phyloP scores from a whole-genome alignment of 177 flowering plant genomes.

The Vitis hybrid region DNA sequence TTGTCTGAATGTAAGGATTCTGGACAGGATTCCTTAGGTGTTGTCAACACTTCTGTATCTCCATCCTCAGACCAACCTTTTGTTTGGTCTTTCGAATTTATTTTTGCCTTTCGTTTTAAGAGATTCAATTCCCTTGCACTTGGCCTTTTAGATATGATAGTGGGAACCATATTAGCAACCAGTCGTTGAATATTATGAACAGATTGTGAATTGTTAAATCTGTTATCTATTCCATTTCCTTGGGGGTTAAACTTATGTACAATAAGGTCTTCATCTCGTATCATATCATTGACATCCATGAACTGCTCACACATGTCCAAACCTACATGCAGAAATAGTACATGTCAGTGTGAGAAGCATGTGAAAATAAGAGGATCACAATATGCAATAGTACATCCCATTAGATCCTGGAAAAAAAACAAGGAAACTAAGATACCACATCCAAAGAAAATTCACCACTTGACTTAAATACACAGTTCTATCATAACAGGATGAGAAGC shows the following conservation, averaged over 20 bases:
- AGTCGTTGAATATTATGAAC: conserved; percentile 52
- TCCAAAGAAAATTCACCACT: neutral
- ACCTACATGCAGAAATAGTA: conserved; percentile 45
- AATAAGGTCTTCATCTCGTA: conserved; percentile 91
- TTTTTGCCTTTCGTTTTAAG: conserved; percentile 90
- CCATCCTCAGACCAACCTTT: conserved; percentile 80
- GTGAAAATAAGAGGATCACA: neutral
- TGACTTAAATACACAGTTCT: neutral
- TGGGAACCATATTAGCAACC: conserved; percentile 78
- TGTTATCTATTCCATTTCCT: conserved; percentile 52
- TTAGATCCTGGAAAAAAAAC: neutral
- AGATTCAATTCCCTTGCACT: conserved; percentile 94
- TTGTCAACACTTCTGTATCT: conserved; percentile 41
- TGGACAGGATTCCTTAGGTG: conserved; percentile 43
- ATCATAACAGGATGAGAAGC: neutral
- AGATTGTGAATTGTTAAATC: conserved; percentile 45
- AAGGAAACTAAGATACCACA: neutral
- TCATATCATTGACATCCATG: conserved; percentile 97
- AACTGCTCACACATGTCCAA: conserved; percentile 94
- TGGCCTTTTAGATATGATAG: conserved; percentile 63
- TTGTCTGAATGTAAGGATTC: conserved; percentile 48
- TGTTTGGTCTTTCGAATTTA: conserved; percentile 70
- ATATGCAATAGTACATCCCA: neutral
- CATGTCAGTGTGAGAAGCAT: conserved; percentile 5
- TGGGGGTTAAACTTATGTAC: conserved; percentile 44